Conservation (phyloP, 768 basidiomycete genomes). For the Panus rudis region DNA sequence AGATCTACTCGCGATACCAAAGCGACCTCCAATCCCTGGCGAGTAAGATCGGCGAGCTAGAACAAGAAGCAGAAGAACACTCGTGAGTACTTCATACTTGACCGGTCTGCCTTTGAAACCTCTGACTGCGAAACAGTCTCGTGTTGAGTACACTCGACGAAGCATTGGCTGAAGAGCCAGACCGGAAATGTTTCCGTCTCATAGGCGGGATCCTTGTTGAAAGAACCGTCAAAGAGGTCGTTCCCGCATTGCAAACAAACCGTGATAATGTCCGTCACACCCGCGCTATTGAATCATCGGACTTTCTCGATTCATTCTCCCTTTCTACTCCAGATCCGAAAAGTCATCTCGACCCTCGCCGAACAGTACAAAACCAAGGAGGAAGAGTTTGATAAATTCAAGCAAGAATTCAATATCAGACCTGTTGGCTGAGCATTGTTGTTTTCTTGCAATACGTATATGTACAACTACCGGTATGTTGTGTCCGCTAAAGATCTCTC, state of each 20-base stretch:
- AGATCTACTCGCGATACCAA: slow-evolving; percentile 74
- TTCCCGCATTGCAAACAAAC: slow-evolving; percentile 86
- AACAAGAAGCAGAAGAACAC: slow-evolving; percentile 94
- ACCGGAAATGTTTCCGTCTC: slow-evolving; percentile 92
- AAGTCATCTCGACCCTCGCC: slow-evolving; percentile 68
- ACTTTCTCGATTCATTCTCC: slow-evolving; percentile 9
- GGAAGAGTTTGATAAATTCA: slow-evolving; percentile 74
- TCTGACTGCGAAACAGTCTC: slow-evolving; percentile 43
- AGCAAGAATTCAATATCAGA: slow-evolving; percentile 70
- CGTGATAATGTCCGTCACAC: slow-evolving; percentile 63
- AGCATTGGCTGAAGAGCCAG: slow-evolving; percentile 72
- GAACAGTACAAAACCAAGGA: slow-evolving; percentile 90
- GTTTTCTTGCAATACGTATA: no score
- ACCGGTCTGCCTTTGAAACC: slow-evolving; percentile 1
- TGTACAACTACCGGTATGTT: no score
- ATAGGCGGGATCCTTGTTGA: slow-evolving; percentile 96
- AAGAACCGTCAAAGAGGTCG: slow-evolving; percentile 90
- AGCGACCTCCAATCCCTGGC: slow-evolving; percentile 89
- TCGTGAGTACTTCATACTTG: slow-evolving; percentile 43
- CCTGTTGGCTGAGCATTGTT: no score
- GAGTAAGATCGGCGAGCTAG: slow-evolving; percentile 92
- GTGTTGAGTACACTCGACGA: slow-evolving; percentile 86
- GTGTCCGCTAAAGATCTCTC: no score
- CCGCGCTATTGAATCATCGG: not conserved
- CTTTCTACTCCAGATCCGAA: slow-evolving; percentile 55